A percentile compares a stretch with the other conserved stretches of the same genome.
Evolutionary conservation across 2,329 filamentous ascomycete species (phyloP).

Genomic region (Diaporthe batatas): DNA sequence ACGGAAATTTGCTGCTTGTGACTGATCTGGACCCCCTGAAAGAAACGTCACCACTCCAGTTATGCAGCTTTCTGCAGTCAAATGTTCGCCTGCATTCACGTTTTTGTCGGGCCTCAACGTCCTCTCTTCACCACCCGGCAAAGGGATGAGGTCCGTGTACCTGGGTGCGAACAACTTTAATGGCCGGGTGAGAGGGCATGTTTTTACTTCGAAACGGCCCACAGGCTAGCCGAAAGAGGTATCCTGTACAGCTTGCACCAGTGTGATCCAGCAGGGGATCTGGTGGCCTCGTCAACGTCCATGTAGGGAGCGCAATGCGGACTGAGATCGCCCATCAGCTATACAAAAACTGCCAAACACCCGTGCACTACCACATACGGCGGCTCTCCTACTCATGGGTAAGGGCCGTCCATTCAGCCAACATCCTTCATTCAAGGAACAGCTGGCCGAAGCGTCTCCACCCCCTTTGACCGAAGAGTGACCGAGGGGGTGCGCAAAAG

Average conservation of each 20-base stretch:
- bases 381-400: constrained; percentile 10
- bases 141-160: constrained; percentile 2
- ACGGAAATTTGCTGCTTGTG: not conserved
- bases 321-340: constrained; percentile 21
- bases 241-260: not conserved
- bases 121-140: not conserved
- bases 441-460: constrained; percentile 16
- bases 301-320: constrained; percentile 13
- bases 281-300: constrained; percentile 8
- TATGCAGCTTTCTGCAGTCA: not conserved
- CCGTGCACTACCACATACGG: constrained; percentile 13
- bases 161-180: constrained; percentile 5
- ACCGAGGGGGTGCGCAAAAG: constrained; percentile 21
- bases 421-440: constrained; percentile 31
- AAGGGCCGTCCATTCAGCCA: constrained; percentile 23
- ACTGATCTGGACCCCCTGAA: constrained; percentile 6
- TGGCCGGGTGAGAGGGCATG: constrained; percentile 4
- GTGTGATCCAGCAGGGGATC: not conserved
- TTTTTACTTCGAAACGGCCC: constrained; percentile 7
- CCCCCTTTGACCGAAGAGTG: constrained; percentile 19
- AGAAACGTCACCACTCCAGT: constrained; percentile 5
- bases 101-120: not conserved
- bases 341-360: constrained; percentile 24
- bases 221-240: constrained; percentile 26
- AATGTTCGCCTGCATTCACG: not conserved